Conservation (phyloP, 1,284 basidiomycete species). For the Cutaneotrichosporon sp. region DNA sequence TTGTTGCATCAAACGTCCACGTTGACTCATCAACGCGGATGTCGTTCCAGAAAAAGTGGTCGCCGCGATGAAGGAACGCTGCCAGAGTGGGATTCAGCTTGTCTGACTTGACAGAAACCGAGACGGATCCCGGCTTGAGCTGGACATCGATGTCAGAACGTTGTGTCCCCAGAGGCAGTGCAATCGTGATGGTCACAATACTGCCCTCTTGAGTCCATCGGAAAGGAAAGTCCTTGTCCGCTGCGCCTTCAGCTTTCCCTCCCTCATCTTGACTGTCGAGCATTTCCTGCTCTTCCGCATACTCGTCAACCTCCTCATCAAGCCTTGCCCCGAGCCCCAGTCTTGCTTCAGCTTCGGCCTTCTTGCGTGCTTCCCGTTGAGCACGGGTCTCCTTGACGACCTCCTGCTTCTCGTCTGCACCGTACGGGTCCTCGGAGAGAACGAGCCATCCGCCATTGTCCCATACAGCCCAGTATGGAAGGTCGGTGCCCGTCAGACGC, state of each 20-base stretch:
- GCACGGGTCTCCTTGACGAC: slow-evolving; percentile 13
- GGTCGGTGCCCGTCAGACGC: slow-evolving; percentile 63
- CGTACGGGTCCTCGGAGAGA: slow-evolving; percentile 27
- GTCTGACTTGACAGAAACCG: slow-evolving; percentile 12
- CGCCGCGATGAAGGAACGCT: slow-evolving; percentile 52
- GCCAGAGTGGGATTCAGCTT: slow-evolving; percentile 51
- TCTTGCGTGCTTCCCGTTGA: slow-evolving; percentile 15
- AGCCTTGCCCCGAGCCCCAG: slow-evolving; percentile 32
- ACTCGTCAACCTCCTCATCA: background rate
- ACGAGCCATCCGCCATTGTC: slow-evolving; percentile 34
- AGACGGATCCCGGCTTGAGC: slow-evolving; percentile 57
- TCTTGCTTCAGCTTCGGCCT: slow-evolving; percentile 18
- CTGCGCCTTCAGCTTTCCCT: slow-evolving; percentile 9
- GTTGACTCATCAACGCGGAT: slow-evolving; percentile 67
- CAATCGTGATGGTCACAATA: slow-evolving; percentile 72
- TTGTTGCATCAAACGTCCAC: slow-evolving; percentile 77
- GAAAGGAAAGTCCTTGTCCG: slow-evolving; percentile 56
- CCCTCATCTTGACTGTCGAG: background rate
- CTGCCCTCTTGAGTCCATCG: slow-evolving; percentile 86
- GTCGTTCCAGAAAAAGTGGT: slow-evolving; percentile 66
- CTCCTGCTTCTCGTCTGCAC: slow-evolving; percentile 18
- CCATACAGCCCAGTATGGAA: slow-evolving; percentile 55
- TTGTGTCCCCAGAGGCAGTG: slow-evolving; percentile 64
- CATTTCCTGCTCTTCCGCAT: background rate
- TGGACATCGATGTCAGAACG: slow-evolving; percentile 62